A percentile compares a stretch with the other conserved stretches of the same genome.
These are phyloP conservation scores for Gossypium herbaceum DNA, from an alignment of 345 rosid genomes.

Conservation along the genomic window DNA sequence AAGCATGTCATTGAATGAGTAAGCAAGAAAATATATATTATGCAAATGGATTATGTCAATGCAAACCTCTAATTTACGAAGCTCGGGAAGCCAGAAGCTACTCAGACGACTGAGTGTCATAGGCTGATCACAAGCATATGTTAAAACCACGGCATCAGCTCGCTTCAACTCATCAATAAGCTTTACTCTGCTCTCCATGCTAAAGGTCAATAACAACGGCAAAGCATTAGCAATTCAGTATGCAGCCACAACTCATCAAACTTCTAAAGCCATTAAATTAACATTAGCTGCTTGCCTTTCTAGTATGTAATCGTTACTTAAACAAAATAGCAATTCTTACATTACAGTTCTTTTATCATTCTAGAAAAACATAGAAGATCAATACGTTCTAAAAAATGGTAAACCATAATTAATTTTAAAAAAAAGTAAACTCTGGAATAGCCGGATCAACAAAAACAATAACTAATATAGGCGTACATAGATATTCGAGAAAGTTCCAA, in stretches of 20 bases:
- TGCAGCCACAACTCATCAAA: neutral
- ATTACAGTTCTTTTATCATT: neutral
- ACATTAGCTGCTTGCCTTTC: neutral
- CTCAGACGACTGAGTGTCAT: slow-evolving; percentile 54
- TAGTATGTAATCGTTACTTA: neutral
- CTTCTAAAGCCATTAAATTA: neutral
- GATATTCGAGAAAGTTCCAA: neutral
- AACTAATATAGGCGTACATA: neutral
- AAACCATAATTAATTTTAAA: neutral
- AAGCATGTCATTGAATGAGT: neutral
- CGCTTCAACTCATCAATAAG: slow-evolving; percentile 67
- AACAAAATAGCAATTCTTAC: neutral
- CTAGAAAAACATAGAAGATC: neutral
- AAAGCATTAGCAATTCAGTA: slow-evolving; percentile 2
- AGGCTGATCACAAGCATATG: slow-evolving; percentile 72
- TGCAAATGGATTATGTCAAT: neutral
- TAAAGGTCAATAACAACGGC: slow-evolving; percentile 23
- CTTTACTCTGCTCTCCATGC: slow-evolving; percentile 68
- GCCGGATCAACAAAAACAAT: neutral
- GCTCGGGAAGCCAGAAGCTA: slow-evolving; percentile 76
- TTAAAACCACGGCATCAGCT: slow-evolving; percentile 73
- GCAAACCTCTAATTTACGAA: slow-evolving; percentile 61
- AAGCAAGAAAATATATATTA: neutral
- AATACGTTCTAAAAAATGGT: neutral
- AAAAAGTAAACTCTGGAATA: neutral